These are phyloP conservation scores for Straminergon stramineum DNA, from an alignment of 225 moss, liverwort and hornwort species.

Conservation along the genomic window DNA sequence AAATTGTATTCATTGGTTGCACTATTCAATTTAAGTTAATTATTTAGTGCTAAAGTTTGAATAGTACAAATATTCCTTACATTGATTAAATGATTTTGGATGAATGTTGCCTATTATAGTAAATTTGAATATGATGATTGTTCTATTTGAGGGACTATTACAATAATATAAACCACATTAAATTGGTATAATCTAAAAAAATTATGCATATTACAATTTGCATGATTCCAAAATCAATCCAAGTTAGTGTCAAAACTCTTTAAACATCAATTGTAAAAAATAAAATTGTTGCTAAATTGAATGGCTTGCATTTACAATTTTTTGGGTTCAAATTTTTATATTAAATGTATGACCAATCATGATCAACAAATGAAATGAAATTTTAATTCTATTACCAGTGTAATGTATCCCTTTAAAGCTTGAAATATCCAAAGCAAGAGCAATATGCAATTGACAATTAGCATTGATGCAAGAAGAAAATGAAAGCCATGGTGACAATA, in stretches of 20 bases:
- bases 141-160: too few species aligned
- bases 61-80: not conserved
- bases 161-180: not conserved
- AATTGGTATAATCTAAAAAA: not conserved
- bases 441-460: not conserved
- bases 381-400: not conserved
- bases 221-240: not conserved
- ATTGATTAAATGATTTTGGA: not conserved
- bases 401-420: not conserved
- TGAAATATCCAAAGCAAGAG: not conserved
- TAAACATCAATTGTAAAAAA: not conserved
- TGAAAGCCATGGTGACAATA: not conserved
- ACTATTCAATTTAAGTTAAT: not conserved
- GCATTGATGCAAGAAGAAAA: slow-evolving; percentile 21
- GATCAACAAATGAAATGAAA: not conserved
- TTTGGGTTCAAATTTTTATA: too few species aligned
- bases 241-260: not conserved
- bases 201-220: not conserved
- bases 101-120: not conserved
- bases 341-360: not conserved
- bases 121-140: not conserved
- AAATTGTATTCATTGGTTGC: not conserved
- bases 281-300: too few species aligned
- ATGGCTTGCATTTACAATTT: not conserved
- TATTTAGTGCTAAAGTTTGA: not conserved